Evolutionary conservation across 2,329 filamentous ascomycete species (phyloP), one percentile per base, ranked within the genome.

Genomic region (Neofusicoccum laricinum): DNA sequence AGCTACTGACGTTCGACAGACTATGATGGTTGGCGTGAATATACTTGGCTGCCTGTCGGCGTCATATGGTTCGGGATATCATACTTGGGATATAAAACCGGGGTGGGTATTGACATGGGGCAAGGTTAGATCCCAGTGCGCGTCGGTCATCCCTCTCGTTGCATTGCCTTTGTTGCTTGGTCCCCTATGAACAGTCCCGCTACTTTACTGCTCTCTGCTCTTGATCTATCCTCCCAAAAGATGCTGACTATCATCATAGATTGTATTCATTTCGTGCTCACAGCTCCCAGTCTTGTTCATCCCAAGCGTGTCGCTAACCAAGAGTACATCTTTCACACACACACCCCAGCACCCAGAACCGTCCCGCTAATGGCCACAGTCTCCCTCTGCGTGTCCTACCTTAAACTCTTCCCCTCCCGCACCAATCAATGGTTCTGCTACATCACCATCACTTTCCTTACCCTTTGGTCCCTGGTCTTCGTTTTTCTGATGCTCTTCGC

Each of bases 401-500:
- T 64, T 69, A 71, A 68, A 4, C 71, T 74, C 11, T 74, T 75
- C 40, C 71, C 71, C 0, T 71, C 70, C 0, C 70, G 63, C 15
- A 34, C 68, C 2, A 73, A 73, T 50, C 73, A 69, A 43, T 70
- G 67, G 67, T 75, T 75, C 49, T 75, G 73, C 58, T 64, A 67
- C 19, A 41, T 67, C 32, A 70, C 71, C 66, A 64, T 75, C 8
- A 61, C 64, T 12, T 74, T 70, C 30, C 72, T 68, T 1, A 61
- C 70, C 1, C 48, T 66, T 10, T 66, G 73, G 63, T 69, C 67
- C 15, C 38, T 67, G 2, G 65, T 66, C 1, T 68, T 67, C 10
- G 71, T 74, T 58, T 73, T 73, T 63, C 34, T 72, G 11, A 69
- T 68, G 11, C 57, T 72, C 1, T 73, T 74, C 34, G 71, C 73